Percentiles rank a stretch among this genome's conserved stretches.
Conservation (phyloP, 257 asterid species). For the Misopates orontium region DNA sequence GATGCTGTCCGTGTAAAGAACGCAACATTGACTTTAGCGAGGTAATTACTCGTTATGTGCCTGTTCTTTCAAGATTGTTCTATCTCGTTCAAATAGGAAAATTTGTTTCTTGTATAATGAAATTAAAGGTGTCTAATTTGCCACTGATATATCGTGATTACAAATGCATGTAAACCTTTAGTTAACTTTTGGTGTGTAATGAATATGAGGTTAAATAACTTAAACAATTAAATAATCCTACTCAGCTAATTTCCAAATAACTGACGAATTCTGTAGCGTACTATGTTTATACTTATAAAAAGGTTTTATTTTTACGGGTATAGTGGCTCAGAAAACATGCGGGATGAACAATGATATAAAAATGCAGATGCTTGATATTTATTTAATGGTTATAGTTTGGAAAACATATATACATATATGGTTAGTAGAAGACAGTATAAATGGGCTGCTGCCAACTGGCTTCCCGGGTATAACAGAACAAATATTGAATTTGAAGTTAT, state of each 20-base stretch:
- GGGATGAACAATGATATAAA: not conserved
- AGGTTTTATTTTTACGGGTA: not conserved
- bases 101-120: not conserved
- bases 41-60: conserved; percentile 45
- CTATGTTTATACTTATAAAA: conserved; percentile 1
- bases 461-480: not conserved
- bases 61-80: conserved; percentile 12
- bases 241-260: conserved; percentile 13
- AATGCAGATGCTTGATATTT: not conserved
- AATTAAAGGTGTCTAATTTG: not conserved
- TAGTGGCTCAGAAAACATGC: not conserved
- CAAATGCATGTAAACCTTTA: too few relatives aligned
- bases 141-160: conserved; percentile 1
- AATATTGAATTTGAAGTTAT: not conserved
- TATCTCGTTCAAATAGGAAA: not conserved
- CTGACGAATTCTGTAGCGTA: not conserved
- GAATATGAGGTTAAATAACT: not conserved
- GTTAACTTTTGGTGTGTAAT: conserved; percentile 12
- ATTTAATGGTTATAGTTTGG: not conserved
- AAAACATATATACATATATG: not conserved
- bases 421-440: conserved; percentile 1
- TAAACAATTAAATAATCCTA: not conserved
- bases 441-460: not conserved
- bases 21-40: conserved; percentile 54
- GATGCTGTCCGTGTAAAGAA: conserved; percentile 54